Evolutionary conservation across 2,329 filamentous ascomycete species (phyloP).

Genomic region (Cryphonectria naterciae): DNA sequence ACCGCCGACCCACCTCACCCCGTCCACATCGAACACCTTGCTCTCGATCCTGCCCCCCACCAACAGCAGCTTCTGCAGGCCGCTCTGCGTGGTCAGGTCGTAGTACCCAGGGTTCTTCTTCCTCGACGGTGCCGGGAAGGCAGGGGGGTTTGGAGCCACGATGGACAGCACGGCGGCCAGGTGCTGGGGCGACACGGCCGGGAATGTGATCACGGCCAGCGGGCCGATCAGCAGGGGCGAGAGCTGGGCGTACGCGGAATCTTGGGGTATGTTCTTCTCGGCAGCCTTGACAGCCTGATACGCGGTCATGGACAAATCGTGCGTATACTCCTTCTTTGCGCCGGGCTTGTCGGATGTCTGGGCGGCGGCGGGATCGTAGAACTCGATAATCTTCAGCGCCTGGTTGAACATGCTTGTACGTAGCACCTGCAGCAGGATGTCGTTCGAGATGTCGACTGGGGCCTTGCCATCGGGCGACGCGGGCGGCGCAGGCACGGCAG

Average conservation of each 20-base stretch:
- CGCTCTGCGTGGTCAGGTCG: slow-evolving; percentile 77
- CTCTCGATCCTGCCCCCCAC: slow-evolving; percentile 87
- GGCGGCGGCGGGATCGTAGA: slow-evolving; percentile 60
- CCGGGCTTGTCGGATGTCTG: slow-evolving; percentile 37
- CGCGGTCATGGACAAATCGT: slow-evolving; percentile 60
- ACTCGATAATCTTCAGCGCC: slow-evolving; percentile 84
- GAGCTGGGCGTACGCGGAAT: slow-evolving; percentile 61
- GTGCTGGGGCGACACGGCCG: slow-evolving; percentile 80
- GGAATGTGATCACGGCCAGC: slow-evolving; percentile 78
- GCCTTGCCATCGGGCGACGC: slow-evolving; percentile 36
- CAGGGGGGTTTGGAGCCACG: slow-evolving; percentile 70
- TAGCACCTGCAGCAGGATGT: slow-evolving; percentile 79
- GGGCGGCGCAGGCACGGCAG: slow-evolving; percentile 43
- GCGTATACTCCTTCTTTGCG: slow-evolving; percentile 45
- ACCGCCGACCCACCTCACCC: slow-evolving; percentile 66
- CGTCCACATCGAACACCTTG: slow-evolving; percentile 77
- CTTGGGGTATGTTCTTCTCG: slow-evolving; percentile 37
- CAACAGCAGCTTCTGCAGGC: slow-evolving; percentile 83
- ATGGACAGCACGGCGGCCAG: slow-evolving; percentile 80
- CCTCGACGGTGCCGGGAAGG: slow-evolving; percentile 78
- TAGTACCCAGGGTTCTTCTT: slow-evolving; percentile 80
- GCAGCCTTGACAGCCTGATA: slow-evolving; percentile 51
- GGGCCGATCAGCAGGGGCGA: slow-evolving; percentile 81
- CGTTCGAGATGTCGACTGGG: slow-evolving; percentile 55
- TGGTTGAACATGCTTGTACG: slow-evolving; percentile 88